Conservation (phyloP, 2,329 filamentous ascomycete species). For the Magnaporthiopsis rhizophila region DNA sequence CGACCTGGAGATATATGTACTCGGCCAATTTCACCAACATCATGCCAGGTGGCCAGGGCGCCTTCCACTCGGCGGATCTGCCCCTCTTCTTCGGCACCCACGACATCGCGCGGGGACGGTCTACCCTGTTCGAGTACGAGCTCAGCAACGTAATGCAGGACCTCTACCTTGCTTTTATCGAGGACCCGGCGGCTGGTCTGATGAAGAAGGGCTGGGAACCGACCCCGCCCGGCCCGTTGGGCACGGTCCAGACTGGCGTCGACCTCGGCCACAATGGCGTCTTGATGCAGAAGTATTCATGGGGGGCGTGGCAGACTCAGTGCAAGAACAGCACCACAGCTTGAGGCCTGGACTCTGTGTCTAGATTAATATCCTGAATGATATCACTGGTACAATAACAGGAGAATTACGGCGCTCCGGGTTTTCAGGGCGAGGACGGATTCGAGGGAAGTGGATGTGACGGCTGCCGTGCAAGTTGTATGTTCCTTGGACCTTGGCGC, state of each 20-base stretch:
- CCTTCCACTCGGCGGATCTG: slow-evolving; percentile 9
- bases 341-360: no score
- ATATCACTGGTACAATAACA: no score
- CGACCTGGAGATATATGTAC: slow-evolving; percentile 6
- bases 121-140: slow-evolving; percentile 2
- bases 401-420: slow-evolving; percentile 16
- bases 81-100: slow-evolving; percentile 9
- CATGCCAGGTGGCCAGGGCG: slow-evolving; percentile 4
- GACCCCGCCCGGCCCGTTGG: no score
- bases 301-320: no score
- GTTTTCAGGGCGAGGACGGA: slow-evolving; percentile 10
- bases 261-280: no score
- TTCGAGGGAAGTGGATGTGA: not conserved
- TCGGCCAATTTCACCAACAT: slow-evolving; percentile 7
- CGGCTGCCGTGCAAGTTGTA: slow-evolving; percentile 28
- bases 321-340: no score
- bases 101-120: not conserved
- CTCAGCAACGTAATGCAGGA: slow-evolving; percentile 4
- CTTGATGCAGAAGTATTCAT: no score
- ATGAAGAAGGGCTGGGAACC: no score
- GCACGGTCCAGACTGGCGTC: no score
- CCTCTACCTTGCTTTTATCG: not conserved
- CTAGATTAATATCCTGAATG: no score
- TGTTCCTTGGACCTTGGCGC: slow-evolving; percentile 31
- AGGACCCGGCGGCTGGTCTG: not conserved